A percentile compares a stretch with the other conserved stretches of the same genome.
These are phyloP conservation scores for Umbilicus rupestris DNA, from an alignment of 164 flowering plant genomes.

Conservation along the genomic window DNA sequence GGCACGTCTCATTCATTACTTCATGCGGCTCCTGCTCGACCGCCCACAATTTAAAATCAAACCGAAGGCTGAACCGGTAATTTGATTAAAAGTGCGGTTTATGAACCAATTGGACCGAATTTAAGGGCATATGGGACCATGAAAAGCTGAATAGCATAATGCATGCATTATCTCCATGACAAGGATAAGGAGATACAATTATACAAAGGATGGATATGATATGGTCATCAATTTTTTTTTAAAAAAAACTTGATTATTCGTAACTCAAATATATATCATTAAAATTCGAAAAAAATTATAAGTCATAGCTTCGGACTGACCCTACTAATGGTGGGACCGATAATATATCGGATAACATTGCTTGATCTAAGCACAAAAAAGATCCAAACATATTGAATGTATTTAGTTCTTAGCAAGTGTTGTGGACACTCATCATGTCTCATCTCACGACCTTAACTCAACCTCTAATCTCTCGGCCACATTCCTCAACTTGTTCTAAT, in stretches of 20 bases:
- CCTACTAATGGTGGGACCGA: not conserved
- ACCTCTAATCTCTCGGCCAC: no score
- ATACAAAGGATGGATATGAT: not conserved
- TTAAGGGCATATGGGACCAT: not conserved
- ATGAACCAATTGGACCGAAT: not conserved
- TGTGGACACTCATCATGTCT: no score
- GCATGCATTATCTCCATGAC: slow-evolving; percentile 1
- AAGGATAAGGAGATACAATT: not conserved
- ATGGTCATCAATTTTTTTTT: not conserved
- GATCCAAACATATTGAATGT: not conserved
- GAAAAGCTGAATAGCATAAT: not conserved
- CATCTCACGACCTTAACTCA: no score
- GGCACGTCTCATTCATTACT: not conserved
- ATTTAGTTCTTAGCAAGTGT: no score
- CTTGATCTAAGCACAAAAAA: not conserved
- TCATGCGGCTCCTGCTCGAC: not conserved
- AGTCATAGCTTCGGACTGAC: not conserved
- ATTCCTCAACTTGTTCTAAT: no score
- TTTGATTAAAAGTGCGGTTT: no score
- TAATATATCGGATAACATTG: not conserved
- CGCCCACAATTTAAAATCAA: not conserved
- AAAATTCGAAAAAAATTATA: no score
- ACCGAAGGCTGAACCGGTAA: no score
- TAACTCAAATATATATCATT: no score
- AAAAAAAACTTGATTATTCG: no score